Percentiles rank a stretch among this genome's conserved stretches.
Evolutionary conservation across 2,329 filamentous ascomycete species (phyloP).

Genomic region (Ophiostoma pallidulum): DNA sequence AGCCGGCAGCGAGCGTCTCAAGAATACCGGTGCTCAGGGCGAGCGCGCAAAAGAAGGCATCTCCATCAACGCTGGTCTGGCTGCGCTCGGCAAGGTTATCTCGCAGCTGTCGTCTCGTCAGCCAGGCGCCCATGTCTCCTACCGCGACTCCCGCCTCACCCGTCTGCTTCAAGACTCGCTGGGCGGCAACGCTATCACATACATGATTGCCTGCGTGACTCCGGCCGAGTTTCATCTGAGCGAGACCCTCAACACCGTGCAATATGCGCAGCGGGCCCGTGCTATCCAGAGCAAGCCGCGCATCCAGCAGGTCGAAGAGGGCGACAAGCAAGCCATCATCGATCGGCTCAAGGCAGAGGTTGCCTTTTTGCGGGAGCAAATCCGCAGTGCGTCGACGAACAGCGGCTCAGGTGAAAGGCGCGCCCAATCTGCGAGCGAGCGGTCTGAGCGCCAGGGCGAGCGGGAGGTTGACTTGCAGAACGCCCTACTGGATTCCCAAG

Average conservation of each 20-base stretch:
- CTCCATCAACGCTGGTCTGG: constrained; percentile 93
- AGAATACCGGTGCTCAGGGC: constrained; percentile 92
- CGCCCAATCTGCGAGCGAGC: constrained; percentile 51
- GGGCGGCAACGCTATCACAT: constrained; percentile 93
- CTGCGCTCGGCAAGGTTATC: constrained; percentile 94
- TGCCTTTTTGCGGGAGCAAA: constrained; percentile 85
- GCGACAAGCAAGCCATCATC: constrained; percentile 88
- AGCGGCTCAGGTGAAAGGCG: constrained; percentile 46
- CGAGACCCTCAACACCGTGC: constrained; percentile 93
- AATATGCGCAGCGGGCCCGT: constrained; percentile 91
- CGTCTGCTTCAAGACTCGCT: constrained; percentile 91
- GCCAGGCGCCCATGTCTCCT: constrained; percentile 83
- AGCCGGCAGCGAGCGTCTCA: constrained; percentile 89
- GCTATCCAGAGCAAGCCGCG: constrained; percentile 96
- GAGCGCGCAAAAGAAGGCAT: constrained; percentile 94
- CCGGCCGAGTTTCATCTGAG: constrained; percentile 95
- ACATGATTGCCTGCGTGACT: constrained; percentile 98
- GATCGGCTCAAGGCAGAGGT: constrained; percentile 91
- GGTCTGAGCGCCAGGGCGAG: constrained; percentile 69
- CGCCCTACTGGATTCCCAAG: constrained; percentile 82
- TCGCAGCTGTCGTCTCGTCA: constrained; percentile 90
- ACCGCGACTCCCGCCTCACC: constrained; percentile 95
- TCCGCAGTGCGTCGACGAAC: constrained; percentile 65
- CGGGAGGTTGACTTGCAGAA: constrained; percentile 87
- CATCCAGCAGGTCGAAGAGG: constrained; percentile 88